Conservation (phyloP, 345 rosid genomes). For the Salix udensis region DNA sequence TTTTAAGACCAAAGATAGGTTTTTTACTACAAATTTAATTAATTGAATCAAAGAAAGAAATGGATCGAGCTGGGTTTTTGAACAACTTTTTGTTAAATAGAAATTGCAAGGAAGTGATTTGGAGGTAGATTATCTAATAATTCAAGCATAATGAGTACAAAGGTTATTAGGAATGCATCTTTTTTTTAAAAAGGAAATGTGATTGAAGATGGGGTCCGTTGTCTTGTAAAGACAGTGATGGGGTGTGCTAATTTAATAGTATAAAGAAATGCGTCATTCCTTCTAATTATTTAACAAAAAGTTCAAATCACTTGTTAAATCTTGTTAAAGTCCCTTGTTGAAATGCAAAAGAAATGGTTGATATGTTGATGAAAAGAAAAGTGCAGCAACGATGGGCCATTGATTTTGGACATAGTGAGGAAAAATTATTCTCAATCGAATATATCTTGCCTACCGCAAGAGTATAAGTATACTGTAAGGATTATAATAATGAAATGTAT, state of each 20-base stretch:
- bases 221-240: not conserved
- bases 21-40: too few species aligned
- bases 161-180: not conserved
- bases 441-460: not conserved
- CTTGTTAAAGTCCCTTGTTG: not conserved
- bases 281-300: not conserved
- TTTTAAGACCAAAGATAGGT: not conserved
- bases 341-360: not conserved
- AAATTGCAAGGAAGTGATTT: not conserved
- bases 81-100: not conserved
- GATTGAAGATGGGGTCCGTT: not conserved
- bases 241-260: not conserved
- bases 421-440: not conserved
- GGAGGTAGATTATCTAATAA: not conserved
- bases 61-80: not conserved
- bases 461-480: not conserved
- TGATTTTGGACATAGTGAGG: not conserved
- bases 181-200: not conserved
- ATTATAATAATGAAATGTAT: too few species aligned
- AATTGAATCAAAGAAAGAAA: not conserved
- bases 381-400: not conserved
- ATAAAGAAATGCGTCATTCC: not conserved
- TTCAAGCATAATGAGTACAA: constrained; percentile 5
- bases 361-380: not conserved
- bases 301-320: not conserved